A percentile compares a stretch with the other conserved stretches of the same genome.
Conservation (phyloP, 108 stramenopile species). For the Nannochloropsis gaditana region DNA sequence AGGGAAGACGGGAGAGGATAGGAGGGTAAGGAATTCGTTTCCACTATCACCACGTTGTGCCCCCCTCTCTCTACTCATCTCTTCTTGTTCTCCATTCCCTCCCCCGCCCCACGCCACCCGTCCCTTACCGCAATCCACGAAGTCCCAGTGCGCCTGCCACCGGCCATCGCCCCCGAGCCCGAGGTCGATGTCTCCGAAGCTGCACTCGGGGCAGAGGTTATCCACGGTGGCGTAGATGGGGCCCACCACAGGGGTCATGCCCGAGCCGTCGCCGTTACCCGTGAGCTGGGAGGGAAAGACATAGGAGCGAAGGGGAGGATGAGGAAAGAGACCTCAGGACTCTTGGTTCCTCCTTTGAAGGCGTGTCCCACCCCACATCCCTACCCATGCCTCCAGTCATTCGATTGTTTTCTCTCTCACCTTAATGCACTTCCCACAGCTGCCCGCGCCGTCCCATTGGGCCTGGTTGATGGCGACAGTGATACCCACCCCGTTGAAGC, state of each 20-base stretch:
- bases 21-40: too few relatives aligned
- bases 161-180: neutral
- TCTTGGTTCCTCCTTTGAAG: too few relatives aligned
- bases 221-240: neutral
- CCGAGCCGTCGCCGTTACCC: neutral
- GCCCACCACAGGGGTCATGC: neutral
- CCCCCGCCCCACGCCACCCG: neutral
- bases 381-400: too few relatives aligned
- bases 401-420: too few relatives aligned
- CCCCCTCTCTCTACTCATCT: neutral
- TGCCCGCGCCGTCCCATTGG: neutral
- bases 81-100: neutral
- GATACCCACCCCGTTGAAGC: neutral
- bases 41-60: too few relatives aligned
- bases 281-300: neutral
- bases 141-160: neutral
- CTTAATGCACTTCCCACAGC: neutral
- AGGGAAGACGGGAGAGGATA: neutral
- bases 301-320: neutral
- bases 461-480: slow-evolving; percentile 13
- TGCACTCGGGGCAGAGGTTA: slow-evolving; percentile 8
- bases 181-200: neutral
- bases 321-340: neutral
- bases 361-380: too few relatives aligned
- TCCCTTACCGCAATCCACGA: neutral